Evolutionary conservation across 495 filamentous ascomycete genomes (phyloP), one percentile per base, ranked within the genome.

Genomic region (Neurospora sp.): DNA sequence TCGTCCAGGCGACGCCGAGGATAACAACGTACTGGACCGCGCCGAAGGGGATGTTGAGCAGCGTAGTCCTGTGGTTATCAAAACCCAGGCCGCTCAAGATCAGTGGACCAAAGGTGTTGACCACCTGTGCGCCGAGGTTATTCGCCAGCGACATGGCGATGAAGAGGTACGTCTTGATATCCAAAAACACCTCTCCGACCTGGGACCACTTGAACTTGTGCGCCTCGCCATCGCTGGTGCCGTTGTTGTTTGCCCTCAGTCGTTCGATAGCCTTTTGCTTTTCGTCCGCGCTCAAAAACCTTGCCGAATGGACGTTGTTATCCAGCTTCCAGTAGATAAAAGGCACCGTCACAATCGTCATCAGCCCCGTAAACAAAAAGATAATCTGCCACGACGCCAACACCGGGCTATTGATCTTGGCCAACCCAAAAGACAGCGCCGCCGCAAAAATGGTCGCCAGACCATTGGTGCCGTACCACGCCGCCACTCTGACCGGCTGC

Each of bases 401-500:
- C 1, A 81, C 37, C n/a, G 82, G 75, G 0, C 86, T 87, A 2
- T 83, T 74, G 59, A 90, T 88, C 68, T 88, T 86, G 1, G 85
- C 89, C 5, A 92, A 74, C 0, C 88, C 89, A 45, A 86, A 91
- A 0, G 88, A 90, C 17, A 91, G 76, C 14, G 89, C 73, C 1
- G 89, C 87, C 0, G 89, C 90, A 61, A 89, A 70, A 16, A 92
- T 91, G 68, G 89, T 90, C 1, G 87, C 90, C 10, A 86, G 71
- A 0, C 89, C 90, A 40, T 90, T 84, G 6, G 89, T 90, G 31
- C 84, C 85, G 76, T 90, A 92, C 90, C 90, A 92, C 16, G 89
- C 82, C 4, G 86, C 86, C 27, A 90, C 89, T 16, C 90, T 82
- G 2, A 88, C 80, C 0, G 89, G 87, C 72, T 90, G 86, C 76